A percentile compares a stretch with the other conserved stretches of the same genome.
Conservation (phyloP, 805 yeast genomes). For the Yarrowia sp. region DNA sequence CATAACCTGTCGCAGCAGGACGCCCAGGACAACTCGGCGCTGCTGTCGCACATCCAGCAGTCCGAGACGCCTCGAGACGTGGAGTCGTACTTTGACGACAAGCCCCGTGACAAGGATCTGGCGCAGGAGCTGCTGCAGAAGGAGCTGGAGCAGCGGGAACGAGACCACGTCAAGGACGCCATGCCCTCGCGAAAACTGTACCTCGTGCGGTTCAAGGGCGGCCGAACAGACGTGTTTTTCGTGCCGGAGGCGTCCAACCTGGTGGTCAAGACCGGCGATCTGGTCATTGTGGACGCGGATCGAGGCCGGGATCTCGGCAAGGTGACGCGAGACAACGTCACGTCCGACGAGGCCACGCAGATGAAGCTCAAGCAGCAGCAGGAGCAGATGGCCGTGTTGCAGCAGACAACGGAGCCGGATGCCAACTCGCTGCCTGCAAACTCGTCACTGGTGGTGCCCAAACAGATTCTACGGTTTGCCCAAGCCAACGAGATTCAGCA, state of each 20-base stretch:
- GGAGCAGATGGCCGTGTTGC: slow-evolving; percentile 67
- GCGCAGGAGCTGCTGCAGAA: slow-evolving; percentile 26
- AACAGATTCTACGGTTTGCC: slow-evolving; percentile 64
- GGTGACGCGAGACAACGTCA: slow-evolving; percentile 55
- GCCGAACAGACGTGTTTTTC: slow-evolving; percentile 74
- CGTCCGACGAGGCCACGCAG: slow-evolving; percentile 64
- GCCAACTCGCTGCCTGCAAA: slow-evolving; percentile 31
- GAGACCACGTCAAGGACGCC: slow-evolving; percentile 26
- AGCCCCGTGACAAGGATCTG: slow-evolving; percentile 21
- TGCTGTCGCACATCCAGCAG: slow-evolving; percentile 18
- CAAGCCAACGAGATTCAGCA: slow-evolving; percentile 58
- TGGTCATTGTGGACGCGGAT: slow-evolving; percentile 82
- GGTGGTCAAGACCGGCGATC: slow-evolving; percentile 53
- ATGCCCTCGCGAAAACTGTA: slow-evolving; percentile 25
- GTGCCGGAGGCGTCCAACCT: slow-evolving; percentile 46
- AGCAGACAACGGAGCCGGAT: slow-evolving; percentile 29
- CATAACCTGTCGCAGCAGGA: neutral
- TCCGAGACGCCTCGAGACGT: slow-evolving; percentile 9
- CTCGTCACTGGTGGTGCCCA: slow-evolving; percentile 63
- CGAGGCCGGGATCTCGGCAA: slow-evolving; percentile 76
- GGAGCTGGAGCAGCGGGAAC: slow-evolving; percentile 26
- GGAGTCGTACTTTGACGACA: slow-evolving; percentile 26
- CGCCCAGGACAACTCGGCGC: slow-evolving; percentile 19
- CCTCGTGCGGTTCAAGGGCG: slow-evolving; percentile 69
- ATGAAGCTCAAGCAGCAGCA: slow-evolving; percentile 64